Conservation (phyloP, 257 asterid species). For the Leonotis leonurus region DNA sequence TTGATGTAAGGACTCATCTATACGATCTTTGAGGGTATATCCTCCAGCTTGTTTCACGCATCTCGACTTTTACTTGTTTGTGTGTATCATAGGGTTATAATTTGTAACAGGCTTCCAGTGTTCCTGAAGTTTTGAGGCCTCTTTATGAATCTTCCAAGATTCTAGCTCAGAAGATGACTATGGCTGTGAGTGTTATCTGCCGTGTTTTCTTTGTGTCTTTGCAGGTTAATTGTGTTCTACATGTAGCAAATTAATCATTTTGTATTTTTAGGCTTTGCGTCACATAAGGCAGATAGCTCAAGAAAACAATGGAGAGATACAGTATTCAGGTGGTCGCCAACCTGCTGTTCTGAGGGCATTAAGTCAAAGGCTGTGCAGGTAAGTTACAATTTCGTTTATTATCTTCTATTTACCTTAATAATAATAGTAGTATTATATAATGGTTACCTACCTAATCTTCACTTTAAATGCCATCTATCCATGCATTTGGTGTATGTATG, state of each 20-base stretch:
- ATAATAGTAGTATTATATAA: not conserved
- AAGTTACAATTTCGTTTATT: not conserved
- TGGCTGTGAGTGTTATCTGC: slow-evolving; percentile 54
- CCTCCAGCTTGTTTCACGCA: not conserved
- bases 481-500: too few relatives aligned
- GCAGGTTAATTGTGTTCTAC: not conserved
- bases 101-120: slow-evolving; percentile 55
- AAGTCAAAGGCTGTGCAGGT: slow-evolving; percentile 86
- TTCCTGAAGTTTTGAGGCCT: slow-evolving; percentile 93
- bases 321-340: slow-evolving; percentile 72
- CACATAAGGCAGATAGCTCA: slow-evolving; percentile 86
- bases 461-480: too few relatives aligned
- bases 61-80: not conserved
- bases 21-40: not conserved
- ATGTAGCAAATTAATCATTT: not conserved
- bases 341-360: slow-evolving; percentile 83
- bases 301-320: slow-evolving; percentile 84
- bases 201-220: not conserved
- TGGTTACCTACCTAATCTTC: not conserved
- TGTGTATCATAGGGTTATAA: not conserved
- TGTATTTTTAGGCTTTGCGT: slow-evolving; percentile 53
- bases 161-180: slow-evolving; percentile 90
- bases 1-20: slow-evolving; percentile 43
- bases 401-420: not conserved
- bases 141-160: slow-evolving; percentile 95